These are phyloP conservation scores for Wallemia hederae DNA, from an alignment of 1,284 basidiomycete species.

Conservation along the genomic window DNA sequence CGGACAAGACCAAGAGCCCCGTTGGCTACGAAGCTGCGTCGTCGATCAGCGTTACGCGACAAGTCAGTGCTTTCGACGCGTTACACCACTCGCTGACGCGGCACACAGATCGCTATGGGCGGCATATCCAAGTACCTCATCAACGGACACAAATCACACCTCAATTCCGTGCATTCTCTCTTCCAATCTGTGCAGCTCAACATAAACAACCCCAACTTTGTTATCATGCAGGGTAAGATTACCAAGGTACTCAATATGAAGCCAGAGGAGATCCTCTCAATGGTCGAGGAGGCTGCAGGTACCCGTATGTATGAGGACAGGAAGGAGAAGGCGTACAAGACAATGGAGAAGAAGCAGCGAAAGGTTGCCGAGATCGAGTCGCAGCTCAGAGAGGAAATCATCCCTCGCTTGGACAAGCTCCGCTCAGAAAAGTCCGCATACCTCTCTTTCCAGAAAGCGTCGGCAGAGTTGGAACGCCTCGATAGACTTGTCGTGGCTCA, in stretches of 20 bases:
- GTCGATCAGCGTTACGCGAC: conserved; percentile 88
- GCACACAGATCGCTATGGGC: conserved; percentile 53
- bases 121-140: conserved; percentile 89
- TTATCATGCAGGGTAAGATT: conserved; percentile 96
- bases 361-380: conserved; percentile 67
- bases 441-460: conserved; percentile 69
- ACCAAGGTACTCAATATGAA: conserved; percentile 97
- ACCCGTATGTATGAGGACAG: conserved; percentile 98
- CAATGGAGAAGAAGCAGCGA: conserved; percentile 93
- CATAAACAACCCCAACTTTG: conserved; percentile 98
- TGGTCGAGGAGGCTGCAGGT: conserved; percentile 96
- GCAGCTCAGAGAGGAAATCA: conserved; percentile 67
- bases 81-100: neutral
- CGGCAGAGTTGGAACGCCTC: conserved; percentile 65
- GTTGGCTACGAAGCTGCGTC: conserved; percentile 51
- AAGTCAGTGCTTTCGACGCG: conserved; percentile 24
- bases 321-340: conserved; percentile 89
- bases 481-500: conserved; percentile 56
- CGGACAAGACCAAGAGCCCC: conserved; percentile 63
- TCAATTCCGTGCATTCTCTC: conserved; percentile 62
- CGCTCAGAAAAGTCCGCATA: conserved; percentile 69
- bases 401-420: conserved; percentile 73
- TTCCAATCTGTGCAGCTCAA: conserved; percentile 96
- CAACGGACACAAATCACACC: conserved; percentile 82
- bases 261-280: conserved; percentile 83